Conservation (phyloP, 2,329 filamentous ascomycete genomes). For the Colletotrichum filicis region DNA sequence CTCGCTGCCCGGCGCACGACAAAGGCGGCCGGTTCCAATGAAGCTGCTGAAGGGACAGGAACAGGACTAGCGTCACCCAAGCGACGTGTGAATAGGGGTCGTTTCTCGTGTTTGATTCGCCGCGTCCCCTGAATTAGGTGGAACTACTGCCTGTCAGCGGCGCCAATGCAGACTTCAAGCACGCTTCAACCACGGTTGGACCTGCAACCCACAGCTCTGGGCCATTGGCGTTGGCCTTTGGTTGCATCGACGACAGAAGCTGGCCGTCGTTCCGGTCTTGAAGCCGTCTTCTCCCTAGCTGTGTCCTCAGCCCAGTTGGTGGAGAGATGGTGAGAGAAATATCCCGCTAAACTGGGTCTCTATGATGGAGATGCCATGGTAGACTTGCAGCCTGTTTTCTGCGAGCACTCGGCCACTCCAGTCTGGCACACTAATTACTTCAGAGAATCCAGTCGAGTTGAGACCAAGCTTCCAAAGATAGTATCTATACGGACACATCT, state of each 20-base stretch:
- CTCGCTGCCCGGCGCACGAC: not conserved
- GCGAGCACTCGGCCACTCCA: not conserved
- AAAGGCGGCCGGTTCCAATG: not conserved
- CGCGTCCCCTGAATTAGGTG: conserved; percentile 1
- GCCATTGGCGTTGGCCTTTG: too few species aligned
- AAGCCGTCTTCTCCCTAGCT: not conserved
- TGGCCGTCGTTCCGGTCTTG: conserved; percentile 1
- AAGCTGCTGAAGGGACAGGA: conserved; percentile 12
- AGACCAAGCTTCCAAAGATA: not conserved
- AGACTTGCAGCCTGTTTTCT: not conserved
- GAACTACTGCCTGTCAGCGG: conserved; percentile 14
- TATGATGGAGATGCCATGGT: not conserved
- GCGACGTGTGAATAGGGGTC: conserved; percentile 14
- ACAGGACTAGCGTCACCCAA: conserved; percentile 20
- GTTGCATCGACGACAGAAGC: not conserved
- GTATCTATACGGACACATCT: not conserved
- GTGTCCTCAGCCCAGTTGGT: conserved; percentile 16
- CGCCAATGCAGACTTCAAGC: conserved; percentile 12
- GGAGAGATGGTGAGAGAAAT: not conserved
- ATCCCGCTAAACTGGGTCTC: not conserved
- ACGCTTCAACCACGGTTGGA: not conserved
- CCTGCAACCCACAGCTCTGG: not conserved
- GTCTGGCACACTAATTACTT: not conserved
- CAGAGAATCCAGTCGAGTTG: not conserved
- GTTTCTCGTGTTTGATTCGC: not conserved